These are phyloP conservation scores for Cochlearia excelsa DNA, from an alignment of 345 rosid genomes.

Conservation along the genomic window DNA sequence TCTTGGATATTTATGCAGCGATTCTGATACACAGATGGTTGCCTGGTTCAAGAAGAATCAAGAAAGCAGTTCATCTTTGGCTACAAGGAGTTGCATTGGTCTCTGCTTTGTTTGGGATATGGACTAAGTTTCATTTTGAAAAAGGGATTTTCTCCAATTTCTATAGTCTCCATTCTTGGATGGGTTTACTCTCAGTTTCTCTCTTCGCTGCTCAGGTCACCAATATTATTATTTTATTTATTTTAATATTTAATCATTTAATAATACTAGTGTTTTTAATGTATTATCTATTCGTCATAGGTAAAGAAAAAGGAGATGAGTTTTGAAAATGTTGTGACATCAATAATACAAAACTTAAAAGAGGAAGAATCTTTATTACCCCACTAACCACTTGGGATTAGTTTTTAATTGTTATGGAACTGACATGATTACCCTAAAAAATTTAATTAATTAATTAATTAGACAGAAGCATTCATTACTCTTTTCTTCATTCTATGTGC, in stretches of 20 bases:
- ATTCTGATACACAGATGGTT: constrained; percentile 87
- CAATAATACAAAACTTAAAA: constrained; percentile 18
- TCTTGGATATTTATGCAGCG: constrained; percentile 41
- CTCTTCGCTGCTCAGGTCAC: constrained; percentile 86
- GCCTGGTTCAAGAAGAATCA: constrained; percentile 77
- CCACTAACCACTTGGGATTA: constrained; percentile 28
- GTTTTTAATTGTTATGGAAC: constrained; percentile 21
- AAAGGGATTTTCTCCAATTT: constrained; percentile 74
- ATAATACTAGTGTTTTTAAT: background rate
- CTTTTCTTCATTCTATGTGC: constrained; percentile 1
- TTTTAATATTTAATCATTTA: background rate
- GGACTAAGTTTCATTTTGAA: constrained; percentile 72
- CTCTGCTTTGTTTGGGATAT: constrained; percentile 78
- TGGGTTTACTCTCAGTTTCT: constrained; percentile 82
- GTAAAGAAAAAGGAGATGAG: no score
- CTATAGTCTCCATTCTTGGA: constrained; percentile 95
- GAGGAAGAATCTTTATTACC: no score
- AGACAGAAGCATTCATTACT: constrained; percentile 13
- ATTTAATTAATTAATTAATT: constrained; percentile 1
- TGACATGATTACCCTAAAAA: constrained; percentile 25
- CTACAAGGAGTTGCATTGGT: constrained; percentile 88
- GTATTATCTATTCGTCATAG: background rate
- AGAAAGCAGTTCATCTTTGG: constrained; percentile 82
- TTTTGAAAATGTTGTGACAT: background rate
- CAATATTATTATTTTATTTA: constrained; percentile 11